phyloP scores from a whole-genome alignment of 2,329 filamentous ascomycete genomes.

The Gnomoniopsis sp. region DNA sequence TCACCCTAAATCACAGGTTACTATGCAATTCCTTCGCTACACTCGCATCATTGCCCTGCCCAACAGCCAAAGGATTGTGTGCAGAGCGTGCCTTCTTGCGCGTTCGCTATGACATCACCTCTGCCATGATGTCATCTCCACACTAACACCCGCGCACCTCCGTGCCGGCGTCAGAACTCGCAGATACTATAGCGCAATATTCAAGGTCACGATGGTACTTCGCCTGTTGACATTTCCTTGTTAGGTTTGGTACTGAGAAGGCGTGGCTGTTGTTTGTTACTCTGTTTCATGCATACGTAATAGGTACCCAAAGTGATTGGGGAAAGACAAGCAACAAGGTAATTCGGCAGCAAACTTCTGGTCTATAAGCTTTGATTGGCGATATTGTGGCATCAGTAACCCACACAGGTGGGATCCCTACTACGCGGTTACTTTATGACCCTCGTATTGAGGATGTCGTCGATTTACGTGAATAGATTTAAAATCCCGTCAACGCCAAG shows the following conservation, averaged over 20 bases:
- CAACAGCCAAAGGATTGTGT: background rate
- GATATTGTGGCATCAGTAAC: background rate
- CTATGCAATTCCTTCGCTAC: background rate
- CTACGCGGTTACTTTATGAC: no score
- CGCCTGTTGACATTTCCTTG: background rate
- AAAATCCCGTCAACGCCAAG: background rate
- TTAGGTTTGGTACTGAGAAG: background rate
- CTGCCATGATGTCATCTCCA: background rate
- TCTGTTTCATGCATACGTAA: no score
- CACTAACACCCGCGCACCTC: background rate
- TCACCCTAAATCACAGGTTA: background rate
- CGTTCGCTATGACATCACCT: background rate
- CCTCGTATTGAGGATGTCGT: no score
- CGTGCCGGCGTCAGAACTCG: background rate
- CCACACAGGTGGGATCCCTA: background rate
- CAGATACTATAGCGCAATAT: background rate
- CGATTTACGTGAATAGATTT: background rate
- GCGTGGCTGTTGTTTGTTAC: background rate
- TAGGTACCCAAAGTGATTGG: no score
- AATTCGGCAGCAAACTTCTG: no score
- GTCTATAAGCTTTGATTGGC: background rate
- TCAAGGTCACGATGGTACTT: background rate
- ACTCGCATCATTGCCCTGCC: no score
- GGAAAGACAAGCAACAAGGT: no score
- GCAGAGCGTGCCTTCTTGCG: background rate